Percentiles rank a stretch among this genome's conserved stretches.
These are phyloP conservation scores for Penicillium digitatum DNA, from an alignment of 2,329 filamentous ascomycete genomes.

Conservation along the genomic window DNA sequence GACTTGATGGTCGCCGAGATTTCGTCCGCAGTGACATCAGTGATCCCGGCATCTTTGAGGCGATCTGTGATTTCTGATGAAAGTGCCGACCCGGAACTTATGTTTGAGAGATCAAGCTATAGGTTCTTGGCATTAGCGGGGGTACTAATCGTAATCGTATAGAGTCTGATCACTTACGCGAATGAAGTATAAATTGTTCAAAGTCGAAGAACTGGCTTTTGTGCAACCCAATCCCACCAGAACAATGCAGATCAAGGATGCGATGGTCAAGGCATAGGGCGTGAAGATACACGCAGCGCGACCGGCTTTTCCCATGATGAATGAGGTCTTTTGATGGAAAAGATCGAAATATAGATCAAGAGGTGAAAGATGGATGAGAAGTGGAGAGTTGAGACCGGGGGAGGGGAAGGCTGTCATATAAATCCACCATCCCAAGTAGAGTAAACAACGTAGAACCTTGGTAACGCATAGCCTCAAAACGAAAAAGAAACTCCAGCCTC, in stretches of 20 bases:
- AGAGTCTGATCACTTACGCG: slow-evolving; percentile 32
- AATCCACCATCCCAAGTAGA: neutral
- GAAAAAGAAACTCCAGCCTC: slow-evolving; percentile 19
- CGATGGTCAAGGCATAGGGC: slow-evolving; percentile 77
- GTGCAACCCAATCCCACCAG: slow-evolving; percentile 57
- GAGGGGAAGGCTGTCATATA: slow-evolving; percentile 12
- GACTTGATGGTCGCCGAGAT: slow-evolving; percentile 37
- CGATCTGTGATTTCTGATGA: slow-evolving; percentile 27
- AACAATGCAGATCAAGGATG: slow-evolving; percentile 65
- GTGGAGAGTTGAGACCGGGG: neutral
- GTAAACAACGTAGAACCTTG: neutral
- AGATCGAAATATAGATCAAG: neutral
- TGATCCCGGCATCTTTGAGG: slow-evolving; percentile 35
- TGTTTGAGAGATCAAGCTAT: slow-evolving; percentile 58
- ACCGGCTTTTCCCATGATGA: slow-evolving; percentile 65
- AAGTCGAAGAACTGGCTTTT: slow-evolving; percentile 45
- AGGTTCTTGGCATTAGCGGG: neutral
- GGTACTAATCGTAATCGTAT: neutral
- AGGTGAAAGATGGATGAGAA: slow-evolving; percentile 1
- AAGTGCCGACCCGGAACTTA: slow-evolving; percentile 49
- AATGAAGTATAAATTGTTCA: slow-evolving; percentile 56
- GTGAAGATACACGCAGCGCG: slow-evolving; percentile 81
- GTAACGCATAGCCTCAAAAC: slow-evolving; percentile 16
- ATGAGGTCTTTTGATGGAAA: neutral
- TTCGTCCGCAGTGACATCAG: slow-evolving; percentile 35